Evolutionary conservation across 73 alveolate species (phyloP).

Genomic region (Paramecium pentaurelia): DNA sequence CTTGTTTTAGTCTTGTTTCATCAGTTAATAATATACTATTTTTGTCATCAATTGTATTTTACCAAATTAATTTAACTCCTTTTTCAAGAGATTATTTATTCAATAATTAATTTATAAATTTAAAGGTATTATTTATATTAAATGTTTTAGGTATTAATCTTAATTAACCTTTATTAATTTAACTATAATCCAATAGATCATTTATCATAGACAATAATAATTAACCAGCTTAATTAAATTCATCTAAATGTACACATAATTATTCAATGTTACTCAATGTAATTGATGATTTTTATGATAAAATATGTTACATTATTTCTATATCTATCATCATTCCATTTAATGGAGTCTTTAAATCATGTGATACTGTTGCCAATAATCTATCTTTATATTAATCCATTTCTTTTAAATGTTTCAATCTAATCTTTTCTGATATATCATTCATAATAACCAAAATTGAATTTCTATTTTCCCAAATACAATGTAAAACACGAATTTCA

Average conservation of each 20-base stretch:
- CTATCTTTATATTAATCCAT: conserved; percentile 50
- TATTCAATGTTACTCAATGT: background rate
- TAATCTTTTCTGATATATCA: conserved; percentile 58
- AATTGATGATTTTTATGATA: background rate
- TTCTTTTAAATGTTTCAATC: conserved; percentile 54
- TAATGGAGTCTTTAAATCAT: conserved; percentile 54
- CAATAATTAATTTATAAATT: background rate
- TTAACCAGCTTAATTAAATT: conserved; percentile 27
- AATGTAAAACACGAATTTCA: background rate
- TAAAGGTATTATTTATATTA: background rate
- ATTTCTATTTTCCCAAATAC: conserved; percentile 15
- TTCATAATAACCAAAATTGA: conserved; percentile 31
- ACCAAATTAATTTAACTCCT: background rate
- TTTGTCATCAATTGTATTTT: background rate
- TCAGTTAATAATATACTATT: background rate
- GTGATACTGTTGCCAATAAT: conserved; percentile 50
- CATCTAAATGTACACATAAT: background rate
- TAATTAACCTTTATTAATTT: background rate
- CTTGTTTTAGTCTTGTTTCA: conserved; percentile 34
- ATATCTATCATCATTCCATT: conserved; percentile 51
- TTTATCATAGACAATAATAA: conserved; percentile 50
- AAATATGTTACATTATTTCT: background rate
- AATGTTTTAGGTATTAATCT: conserved; percentile 9
- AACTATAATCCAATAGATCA: conserved; percentile 50
- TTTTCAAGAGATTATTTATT: background rate